A percentile compares a stretch with the other conserved stretches of the same genome.
These are phyloP conservation scores for Cercospora janseana DNA, from an alignment of 2,329 filamentous ascomycete genomes.

Conservation along the genomic window DNA sequence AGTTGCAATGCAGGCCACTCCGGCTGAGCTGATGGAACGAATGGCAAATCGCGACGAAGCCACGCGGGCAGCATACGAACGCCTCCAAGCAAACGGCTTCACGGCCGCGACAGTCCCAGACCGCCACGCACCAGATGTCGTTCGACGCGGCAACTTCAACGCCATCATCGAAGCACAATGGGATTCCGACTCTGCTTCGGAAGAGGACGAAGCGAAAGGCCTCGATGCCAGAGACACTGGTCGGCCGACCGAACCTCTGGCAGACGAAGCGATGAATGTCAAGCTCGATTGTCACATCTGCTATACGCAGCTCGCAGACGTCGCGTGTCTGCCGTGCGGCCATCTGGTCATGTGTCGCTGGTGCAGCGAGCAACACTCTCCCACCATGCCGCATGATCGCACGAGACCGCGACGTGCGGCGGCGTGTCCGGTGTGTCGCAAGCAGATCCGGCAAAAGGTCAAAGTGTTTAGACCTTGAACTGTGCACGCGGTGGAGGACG, in stretches of 20 bases:
- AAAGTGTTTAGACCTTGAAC: conserved; percentile 32
- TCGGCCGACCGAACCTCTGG: conserved; percentile 48
- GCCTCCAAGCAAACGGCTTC: conserved; percentile 25
- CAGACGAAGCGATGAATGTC: conserved; percentile 50
- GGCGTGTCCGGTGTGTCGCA: conserved; percentile 50
- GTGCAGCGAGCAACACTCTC: conserved; percentile 54
- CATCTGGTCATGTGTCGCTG: conserved; percentile 56
- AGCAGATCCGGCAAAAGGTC: conserved; percentile 47
- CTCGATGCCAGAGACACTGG: conserved; percentile 48
- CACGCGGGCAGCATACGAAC: conserved; percentile 31
- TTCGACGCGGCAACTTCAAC: conserved; percentile 7
- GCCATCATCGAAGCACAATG: conserved; percentile 15
- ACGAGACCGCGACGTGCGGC: conserved; percentile 41
- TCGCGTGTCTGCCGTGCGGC: conserved; percentile 54
- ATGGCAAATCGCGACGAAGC: conserved; percentile 31
- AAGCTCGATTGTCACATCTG: conserved; percentile 55
- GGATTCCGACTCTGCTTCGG: conserved; percentile 26
- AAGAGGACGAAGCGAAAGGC: conserved; percentile 34
- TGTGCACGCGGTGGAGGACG: not conserved
- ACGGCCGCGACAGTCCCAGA: conserved; percentile 7
- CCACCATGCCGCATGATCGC: conserved; percentile 42
- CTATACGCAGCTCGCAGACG: conserved; percentile 53
- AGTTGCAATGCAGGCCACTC: conserved; percentile 30
- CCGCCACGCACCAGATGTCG: not conserved
- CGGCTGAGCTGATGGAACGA: conserved; percentile 27